These are phyloP conservation scores for Albatrellus sp. DNA, from an alignment of 1,284 basidiomycete species.

Conservation along the genomic window DNA sequence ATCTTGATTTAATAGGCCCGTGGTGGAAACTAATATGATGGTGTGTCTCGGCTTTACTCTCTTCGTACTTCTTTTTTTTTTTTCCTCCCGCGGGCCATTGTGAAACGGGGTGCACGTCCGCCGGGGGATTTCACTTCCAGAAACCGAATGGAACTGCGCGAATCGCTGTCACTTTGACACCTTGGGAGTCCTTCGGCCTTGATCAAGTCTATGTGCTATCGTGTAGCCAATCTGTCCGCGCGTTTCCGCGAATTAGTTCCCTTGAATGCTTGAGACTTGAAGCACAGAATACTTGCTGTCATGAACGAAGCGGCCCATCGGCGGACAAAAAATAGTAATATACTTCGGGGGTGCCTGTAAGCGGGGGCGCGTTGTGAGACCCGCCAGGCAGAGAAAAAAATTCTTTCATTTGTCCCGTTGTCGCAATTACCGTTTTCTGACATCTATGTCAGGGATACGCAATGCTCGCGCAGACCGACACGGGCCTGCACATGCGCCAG, in stretches of 20 bases:
- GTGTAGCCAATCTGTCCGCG: too few relatives aligned
- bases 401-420: not conserved
- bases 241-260: too few relatives aligned
- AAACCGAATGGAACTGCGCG: too few relatives aligned
- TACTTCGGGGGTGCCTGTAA: too few relatives aligned
- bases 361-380: too few relatives aligned
- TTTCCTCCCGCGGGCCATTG: not conserved
- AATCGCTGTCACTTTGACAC: too few relatives aligned
- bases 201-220: too few relatives aligned
- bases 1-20: constrained; percentile 30
- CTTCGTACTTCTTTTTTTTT: constrained; percentile 4
- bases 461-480: constrained; percentile 53
- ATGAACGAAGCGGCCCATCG: too few relatives aligned
- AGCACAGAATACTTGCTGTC: too few relatives aligned
- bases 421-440: constrained; percentile 2
- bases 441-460: constrained; percentile 55
- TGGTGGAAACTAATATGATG: constrained; percentile 73
- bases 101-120: not conserved
- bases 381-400: not conserved
- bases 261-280: too few relatives aligned
- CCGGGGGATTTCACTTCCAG: too few relatives aligned
- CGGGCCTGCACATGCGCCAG: constrained; percentile 72
- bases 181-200: not conserved
- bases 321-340: too few relatives aligned
- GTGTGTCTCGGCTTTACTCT: constrained; percentile 20